Percentiles rank a stretch among this genome's conserved stretches.
Evolutionary conservation across 1,284 basidiomycete species (phyloP).

Genomic region (Fomitopsis pinicola): DNA sequence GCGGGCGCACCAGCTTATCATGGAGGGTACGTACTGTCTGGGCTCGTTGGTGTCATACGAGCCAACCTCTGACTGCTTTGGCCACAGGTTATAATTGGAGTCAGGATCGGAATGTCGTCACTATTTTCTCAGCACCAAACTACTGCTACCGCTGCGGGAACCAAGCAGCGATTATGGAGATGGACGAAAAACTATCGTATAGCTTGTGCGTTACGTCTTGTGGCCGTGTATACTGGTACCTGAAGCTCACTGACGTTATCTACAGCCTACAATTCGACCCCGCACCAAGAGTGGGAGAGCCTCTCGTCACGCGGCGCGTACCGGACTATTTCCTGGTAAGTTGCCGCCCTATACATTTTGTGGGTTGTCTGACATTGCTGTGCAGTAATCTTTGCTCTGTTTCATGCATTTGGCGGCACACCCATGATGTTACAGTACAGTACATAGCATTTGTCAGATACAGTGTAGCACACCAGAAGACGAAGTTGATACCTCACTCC

Average conservation of each 20-base stretch:
- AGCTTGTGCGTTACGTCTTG: slow-evolving; percentile 64
- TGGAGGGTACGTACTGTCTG: slow-evolving; percentile 76
- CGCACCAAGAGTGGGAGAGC: slow-evolving; percentile 96
- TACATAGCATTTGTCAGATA: slow-evolving; percentile 28
- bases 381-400: slow-evolving; percentile 22
- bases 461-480: slow-evolving; percentile 26
- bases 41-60: slow-evolving; percentile 6
- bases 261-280: slow-evolving; percentile 98
- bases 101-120: slow-evolving; percentile 99
- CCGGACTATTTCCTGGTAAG: slow-evolving; percentile 94
- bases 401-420: slow-evolving; percentile 10
- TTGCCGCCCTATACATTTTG: slow-evolving; percentile 6
- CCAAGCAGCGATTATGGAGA: slow-evolving; percentile 99
- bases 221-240: background rate
- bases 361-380: background rate
- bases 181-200: slow-evolving; percentile 97
- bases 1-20: slow-evolving; percentile 94
- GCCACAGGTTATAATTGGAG: slow-evolving; percentile 87
- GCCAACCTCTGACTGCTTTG: background rate
- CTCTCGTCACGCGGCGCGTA: slow-evolving; percentile 95
- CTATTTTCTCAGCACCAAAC: slow-evolving; percentile 98
- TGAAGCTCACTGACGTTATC: slow-evolving; percentile 7
- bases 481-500: slow-evolving; percentile 20
- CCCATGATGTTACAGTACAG: slow-evolving; percentile 22
- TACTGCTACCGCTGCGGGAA: slow-evolving; percentile 99